Evolutionary conservation across 2,329 filamentous ascomycete species (phyloP).

Genomic region (Berkeleyomyces basicola): DNA sequence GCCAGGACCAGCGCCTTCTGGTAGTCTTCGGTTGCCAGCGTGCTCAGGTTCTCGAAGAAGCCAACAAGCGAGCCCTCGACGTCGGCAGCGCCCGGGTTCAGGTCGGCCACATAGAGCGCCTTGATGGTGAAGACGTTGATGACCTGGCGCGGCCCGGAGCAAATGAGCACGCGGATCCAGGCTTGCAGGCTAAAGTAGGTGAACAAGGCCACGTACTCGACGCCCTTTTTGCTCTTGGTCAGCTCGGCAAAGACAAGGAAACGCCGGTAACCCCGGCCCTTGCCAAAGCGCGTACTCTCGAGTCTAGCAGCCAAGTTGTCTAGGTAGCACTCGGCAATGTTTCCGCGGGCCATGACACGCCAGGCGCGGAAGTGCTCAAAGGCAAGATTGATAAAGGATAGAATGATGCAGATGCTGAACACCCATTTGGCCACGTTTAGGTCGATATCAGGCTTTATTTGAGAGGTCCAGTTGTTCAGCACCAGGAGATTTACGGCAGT

Average conservation of each 20-base stretch:
- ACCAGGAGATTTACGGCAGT: conserved; percentile 80
- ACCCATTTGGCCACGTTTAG: conserved; percentile 82
- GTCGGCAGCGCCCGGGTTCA: conserved; percentile 28
- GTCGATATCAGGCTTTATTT: conserved; percentile 62
- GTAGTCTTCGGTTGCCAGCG: conserved; percentile 55
- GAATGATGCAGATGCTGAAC: conserved; percentile 79
- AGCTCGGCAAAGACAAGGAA: conserved; percentile 87
- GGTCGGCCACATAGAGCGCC: conserved; percentile 60
- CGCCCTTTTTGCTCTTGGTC: conserved; percentile 80
- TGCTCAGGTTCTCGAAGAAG: conserved; percentile 70
- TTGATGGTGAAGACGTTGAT: conserved; percentile 82
- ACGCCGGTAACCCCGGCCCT: conserved; percentile 63
- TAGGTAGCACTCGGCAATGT: conserved; percentile 81
- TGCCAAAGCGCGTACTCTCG: conserved; percentile 61
- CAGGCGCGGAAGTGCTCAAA: conserved; percentile 69
- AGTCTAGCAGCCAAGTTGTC: conserved; percentile 73
- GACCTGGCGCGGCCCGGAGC: conserved; percentile 80
- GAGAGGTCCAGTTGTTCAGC: conserved; percentile 77
- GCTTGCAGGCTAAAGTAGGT: conserved; percentile 70
- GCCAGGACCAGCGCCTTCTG: conserved; percentile 70
- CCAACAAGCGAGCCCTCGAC: conserved; percentile 49
- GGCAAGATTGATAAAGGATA: conserved; percentile 67
- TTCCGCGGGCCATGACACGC: conserved; percentile 66
- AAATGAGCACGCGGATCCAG: conserved; percentile 77
- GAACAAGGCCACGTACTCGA: conserved; percentile 79